Conservation (phyloP, 2,329 filamentous ascomycete species). For the Domatiomyces catenatus region DNA sequence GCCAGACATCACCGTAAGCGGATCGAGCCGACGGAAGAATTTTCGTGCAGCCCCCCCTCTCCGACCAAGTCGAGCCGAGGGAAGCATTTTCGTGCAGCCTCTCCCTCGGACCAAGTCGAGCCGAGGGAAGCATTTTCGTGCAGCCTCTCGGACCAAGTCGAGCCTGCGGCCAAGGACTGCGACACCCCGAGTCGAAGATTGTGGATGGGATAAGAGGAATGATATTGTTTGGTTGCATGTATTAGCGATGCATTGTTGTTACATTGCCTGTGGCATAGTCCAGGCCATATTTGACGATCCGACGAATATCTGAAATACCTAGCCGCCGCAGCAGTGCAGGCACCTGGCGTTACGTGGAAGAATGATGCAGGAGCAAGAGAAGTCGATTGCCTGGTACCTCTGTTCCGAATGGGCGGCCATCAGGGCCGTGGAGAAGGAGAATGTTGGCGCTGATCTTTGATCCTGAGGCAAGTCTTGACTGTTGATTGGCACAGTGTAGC, state of each 20-base stretch:
- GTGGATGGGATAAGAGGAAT: not conserved
- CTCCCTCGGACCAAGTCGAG: not conserved
- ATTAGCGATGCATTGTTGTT: not conserved
- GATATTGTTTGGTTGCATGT: not conserved
- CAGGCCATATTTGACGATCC: not conserved
- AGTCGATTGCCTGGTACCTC: not conserved
- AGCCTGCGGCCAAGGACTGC: not conserved
- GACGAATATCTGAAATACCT: not conserved
- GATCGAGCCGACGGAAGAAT: not conserved
- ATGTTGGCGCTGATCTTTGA: not conserved
- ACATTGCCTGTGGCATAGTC: not conserved
- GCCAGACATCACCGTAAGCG: conserved; percentile 26
- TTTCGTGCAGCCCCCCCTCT: too few species aligned
- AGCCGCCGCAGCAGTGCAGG: not conserved
- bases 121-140: too few species aligned
- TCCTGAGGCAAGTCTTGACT: not conserved
- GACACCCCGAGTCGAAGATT: not conserved
- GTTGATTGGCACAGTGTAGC: not conserved
- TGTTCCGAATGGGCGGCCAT: too few species aligned
- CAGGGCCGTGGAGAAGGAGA: not conserved
- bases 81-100: too few species aligned
- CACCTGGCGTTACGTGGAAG: not conserved
- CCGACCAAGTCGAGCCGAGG: too few species aligned
- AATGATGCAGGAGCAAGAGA: not conserved
- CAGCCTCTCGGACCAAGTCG: not conserved